Conservation (phyloP, 2,329 filamentous ascomycete genomes). For the Aureobasidium sp. region DNA sequence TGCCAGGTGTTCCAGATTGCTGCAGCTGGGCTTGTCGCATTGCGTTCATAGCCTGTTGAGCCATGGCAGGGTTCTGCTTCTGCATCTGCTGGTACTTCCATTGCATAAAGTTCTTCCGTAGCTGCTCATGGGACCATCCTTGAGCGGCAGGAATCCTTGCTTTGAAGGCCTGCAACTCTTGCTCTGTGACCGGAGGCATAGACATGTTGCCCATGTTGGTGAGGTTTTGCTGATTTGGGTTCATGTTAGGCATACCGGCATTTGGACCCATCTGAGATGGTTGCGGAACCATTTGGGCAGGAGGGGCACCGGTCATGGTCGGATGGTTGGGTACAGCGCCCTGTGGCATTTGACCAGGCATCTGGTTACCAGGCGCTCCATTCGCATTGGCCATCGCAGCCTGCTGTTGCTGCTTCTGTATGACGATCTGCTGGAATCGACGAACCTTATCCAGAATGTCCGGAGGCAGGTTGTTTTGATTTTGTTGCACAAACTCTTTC, state of each 20-base stretch:
- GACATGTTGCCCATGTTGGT: slow-evolving; percentile 15
- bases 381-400: background rate
- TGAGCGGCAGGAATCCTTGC: slow-evolving; percentile 17
- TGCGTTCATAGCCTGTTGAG: slow-evolving; percentile 14
- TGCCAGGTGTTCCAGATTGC: slow-evolving; percentile 1
- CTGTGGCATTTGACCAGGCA: background rate
- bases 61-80: slow-evolving; percentile 15
- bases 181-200: slow-evolving; percentile 29
- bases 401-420: slow-evolving; percentile 12
- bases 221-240: background rate
- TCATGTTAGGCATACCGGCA: slow-evolving; percentile 20
- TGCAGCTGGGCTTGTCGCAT: slow-evolving; percentile 29
- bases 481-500: slow-evolving; percentile 46
- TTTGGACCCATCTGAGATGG: slow-evolving; percentile 21
- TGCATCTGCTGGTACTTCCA: slow-evolving; percentile 18
- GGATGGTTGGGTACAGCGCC: background rate
- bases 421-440: slow-evolving; percentile 3
- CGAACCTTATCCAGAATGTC: slow-evolving; percentile 35
- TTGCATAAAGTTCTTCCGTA: slow-evolving; percentile 29
- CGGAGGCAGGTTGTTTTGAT: slow-evolving; percentile 37
- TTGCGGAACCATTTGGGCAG: slow-evolving; percentile 34
- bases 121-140: slow-evolving; percentile 37
- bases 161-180: slow-evolving; percentile 37
- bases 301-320: slow-evolving; percentile 27
- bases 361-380: slow-evolving; percentile 9